Evolutionary conservation across 441 rosid genomes (phyloP).

Genomic region (Erodium trifolium): DNA sequence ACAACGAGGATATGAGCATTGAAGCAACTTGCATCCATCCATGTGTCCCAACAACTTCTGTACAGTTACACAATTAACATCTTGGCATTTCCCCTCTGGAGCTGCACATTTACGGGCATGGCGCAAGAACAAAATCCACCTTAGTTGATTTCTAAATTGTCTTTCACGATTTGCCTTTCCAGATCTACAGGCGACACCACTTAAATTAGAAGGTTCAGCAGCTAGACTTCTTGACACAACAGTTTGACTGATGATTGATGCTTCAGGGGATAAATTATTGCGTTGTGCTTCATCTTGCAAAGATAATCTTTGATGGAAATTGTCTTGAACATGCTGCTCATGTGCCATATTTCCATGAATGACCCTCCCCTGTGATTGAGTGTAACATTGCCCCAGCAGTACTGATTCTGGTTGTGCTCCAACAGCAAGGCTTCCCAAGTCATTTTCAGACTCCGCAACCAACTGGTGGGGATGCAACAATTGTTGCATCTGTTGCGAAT

Average conservation of each 20-base stretch:
- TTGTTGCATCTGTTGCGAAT: conserved; percentile 66
- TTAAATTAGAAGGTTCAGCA: conserved; percentile 37
- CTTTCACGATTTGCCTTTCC: conserved; percentile 59
- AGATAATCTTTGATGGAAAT: conserved; percentile 67
- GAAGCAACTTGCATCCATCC: conserved; percentile 54
- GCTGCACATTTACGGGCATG: conserved; percentile 89
- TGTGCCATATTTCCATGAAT: conserved; percentile 37
- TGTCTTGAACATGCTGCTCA: conserved; percentile 72
- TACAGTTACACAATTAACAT: conserved; percentile 51
- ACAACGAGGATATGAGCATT: conserved; percentile 79
- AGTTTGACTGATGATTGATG: conserved; percentile 40
- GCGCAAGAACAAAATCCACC: conserved; percentile 84
- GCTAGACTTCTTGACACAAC: conserved; percentile 39
- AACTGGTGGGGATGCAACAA: conserved; percentile 53
- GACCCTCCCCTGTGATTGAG: conserved; percentile 53
- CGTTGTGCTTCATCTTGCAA: conserved; percentile 74
- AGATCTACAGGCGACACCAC: conserved; percentile 39
- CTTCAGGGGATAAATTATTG: conserved; percentile 62
- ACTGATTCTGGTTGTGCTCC: conserved; percentile 52
- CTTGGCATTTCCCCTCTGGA: conserved; percentile 86
- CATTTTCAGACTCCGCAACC: conserved; percentile 51
- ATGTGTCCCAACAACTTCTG: conserved; percentile 78
- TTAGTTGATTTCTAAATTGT: conserved; percentile 70
- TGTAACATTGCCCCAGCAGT: conserved; percentile 51
- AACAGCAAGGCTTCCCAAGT: conserved; percentile 39